Conservation (phyloP, 1,139 yeast species). For the Saccharomyces hybrid region DNA sequence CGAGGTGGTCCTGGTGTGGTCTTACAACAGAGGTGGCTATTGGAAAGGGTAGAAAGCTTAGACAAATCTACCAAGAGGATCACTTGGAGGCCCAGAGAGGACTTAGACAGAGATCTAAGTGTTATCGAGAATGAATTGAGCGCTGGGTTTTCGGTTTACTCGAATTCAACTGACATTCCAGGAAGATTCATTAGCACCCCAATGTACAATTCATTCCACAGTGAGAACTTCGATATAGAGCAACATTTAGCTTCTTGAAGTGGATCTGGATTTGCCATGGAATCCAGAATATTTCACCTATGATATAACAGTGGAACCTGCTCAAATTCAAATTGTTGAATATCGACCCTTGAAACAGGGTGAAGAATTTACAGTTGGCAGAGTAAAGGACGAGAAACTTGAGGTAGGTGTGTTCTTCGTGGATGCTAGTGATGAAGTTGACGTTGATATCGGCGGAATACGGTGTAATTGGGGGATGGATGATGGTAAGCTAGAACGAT, state of each 20-base stretch:
- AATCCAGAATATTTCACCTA: slow-evolving; percentile 15
- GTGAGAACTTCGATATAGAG: slow-evolving; percentile 9
- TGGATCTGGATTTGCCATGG: slow-evolving; percentile 7
- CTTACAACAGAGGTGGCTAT: slow-evolving; percentile 12
- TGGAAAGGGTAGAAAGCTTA: neutral
- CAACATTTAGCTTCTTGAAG: slow-evolving; percentile 6
- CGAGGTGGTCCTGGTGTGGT: slow-evolving; percentile 10
- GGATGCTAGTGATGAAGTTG: slow-evolving; percentile 19
- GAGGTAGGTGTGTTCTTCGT: slow-evolving; percentile 27
- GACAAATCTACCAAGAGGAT: neutral
- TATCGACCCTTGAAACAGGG: slow-evolving; percentile 12
- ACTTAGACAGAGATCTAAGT: neutral
- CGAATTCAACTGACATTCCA: neutral
- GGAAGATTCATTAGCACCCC: slow-evolving; percentile 11
- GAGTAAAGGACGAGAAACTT: slow-evolving; percentile 9
- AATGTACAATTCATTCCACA: slow-evolving; percentile 11
- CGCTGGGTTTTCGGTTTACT: slow-evolving; percentile 21
- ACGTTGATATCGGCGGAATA: slow-evolving; percentile 25
- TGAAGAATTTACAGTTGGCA: slow-evolving; percentile 6
- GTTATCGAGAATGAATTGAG: slow-evolving; percentile 13
- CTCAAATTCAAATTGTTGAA: slow-evolving; percentile 15
- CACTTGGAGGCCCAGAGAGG: neutral
- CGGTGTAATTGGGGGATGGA: slow-evolving; percentile 23
- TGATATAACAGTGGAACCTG: slow-evolving; percentile 15
- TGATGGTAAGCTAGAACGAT: slow-evolving; percentile 16